Conservation (phyloP, 116 monocot genomes). For the Cymodocea nodosa region DNA sequence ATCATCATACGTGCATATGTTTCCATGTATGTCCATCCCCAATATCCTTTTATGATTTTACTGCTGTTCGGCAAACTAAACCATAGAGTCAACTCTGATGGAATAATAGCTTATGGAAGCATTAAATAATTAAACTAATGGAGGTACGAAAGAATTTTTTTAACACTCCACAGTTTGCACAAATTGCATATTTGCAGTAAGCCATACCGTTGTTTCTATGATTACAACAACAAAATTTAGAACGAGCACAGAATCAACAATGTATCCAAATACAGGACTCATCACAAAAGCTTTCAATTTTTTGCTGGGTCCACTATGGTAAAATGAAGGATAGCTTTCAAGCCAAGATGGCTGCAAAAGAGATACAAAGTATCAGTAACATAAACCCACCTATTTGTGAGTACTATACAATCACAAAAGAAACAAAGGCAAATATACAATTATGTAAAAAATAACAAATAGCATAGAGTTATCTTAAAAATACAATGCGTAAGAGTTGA, state of each 20-base stretch:
- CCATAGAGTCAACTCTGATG: too few species aligned
- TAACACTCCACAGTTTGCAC: too few species aligned
- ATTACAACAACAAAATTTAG: constrained; percentile 80
- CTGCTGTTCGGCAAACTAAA: too few species aligned
- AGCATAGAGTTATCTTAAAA: neutral
- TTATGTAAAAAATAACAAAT: neutral
- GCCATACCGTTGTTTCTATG: constrained; percentile 92
- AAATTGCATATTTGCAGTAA: neutral
- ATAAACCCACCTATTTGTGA: neutral
- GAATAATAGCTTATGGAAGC: too few species aligned
- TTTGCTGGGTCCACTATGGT: constrained; percentile 55
- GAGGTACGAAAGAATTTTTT: too few species aligned
- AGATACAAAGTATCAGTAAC: neutral
- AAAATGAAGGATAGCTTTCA: constrained; percentile 81
- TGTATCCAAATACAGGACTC: constrained; percentile 58
- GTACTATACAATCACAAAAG: neutral
- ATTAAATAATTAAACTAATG: too few species aligned
- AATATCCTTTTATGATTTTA: too few species aligned
- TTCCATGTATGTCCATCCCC: too few species aligned
- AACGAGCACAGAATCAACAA: constrained; percentile 57
- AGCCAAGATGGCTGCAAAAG: constrained; percentile 81
- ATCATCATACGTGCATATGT: too few species aligned
- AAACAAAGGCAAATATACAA: too few species aligned
- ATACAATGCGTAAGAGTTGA: neutral
- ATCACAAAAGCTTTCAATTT: constrained; percentile 73